Evolutionary conservation across 805 yeast species (phyloP), one percentile per base, ranked within the genome.

Genomic region (Jamesozyma rosinii): DNA sequence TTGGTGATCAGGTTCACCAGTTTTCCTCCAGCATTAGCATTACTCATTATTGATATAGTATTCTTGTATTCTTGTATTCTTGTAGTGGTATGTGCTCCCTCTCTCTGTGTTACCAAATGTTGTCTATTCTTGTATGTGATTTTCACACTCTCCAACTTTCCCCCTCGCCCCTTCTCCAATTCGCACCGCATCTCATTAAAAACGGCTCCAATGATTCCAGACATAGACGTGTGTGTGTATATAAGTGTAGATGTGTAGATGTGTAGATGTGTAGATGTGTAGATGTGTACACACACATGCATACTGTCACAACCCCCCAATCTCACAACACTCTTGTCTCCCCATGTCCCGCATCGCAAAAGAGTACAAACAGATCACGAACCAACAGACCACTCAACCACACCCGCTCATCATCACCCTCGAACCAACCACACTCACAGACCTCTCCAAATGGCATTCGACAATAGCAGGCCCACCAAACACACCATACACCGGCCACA

Each of bases 361-460:
- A 34, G 58, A 53, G 43, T 54, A 53, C 30, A 49, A 44, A 21
- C 27, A 36, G 15, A 48, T 54, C n/a, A 11, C 10, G 10, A 11
- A 6, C 29, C 38, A 20, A 10, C 8, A 35, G 13, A 17, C 37
- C n/a, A 6, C 18, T 6, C n/a, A 38, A 20, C 9, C 18, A 4
- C 22, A 38, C 5, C 36, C 42, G n/a, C 27, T 27, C 2, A 70
- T 78, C 8, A 42, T 69, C 4, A 36, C 51, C 2, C 59, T 80
- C 3, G 62, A 54, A 31, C 86, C 86, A 0, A 48, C 50, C 9
- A 50, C 61, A 8, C 67, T 67, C 37, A 64, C 66, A 19, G 68
- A 76, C 49, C 53, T 81, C 20, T 67, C 67, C 46, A 53, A 57
- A 17, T 81, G 88, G 86, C 52, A 54, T 11, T 73, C 79, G 1